Evolutionary conservation across 2,329 filamentous ascomycete species (phyloP).

Genomic region (Leptographium galeiforme): DNA sequence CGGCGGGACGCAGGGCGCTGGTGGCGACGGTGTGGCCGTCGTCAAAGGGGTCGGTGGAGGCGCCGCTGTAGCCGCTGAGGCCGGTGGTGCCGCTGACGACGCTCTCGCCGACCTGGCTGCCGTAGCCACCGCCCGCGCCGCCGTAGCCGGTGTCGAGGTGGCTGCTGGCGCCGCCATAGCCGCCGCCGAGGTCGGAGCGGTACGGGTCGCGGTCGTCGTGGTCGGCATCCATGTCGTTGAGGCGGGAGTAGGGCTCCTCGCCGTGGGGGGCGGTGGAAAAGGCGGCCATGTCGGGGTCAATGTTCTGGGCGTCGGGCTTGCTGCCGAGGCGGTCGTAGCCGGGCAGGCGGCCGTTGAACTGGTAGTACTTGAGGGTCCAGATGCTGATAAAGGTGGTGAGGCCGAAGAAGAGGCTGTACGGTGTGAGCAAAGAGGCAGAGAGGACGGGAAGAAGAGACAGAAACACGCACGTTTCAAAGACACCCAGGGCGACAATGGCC

Average conservation of each 20-base stretch:
- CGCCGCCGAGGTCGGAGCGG: slow-evolving; percentile 7
- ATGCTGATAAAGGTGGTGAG: slow-evolving; percentile 41
- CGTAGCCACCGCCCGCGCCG: neutral
- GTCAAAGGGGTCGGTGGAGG: slow-evolving; percentile 29
- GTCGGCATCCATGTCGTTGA: slow-evolving; percentile 40
- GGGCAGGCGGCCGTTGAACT: slow-evolving; percentile 46
- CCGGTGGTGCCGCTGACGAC: slow-evolving; percentile 12
- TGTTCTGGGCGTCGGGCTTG: slow-evolving; percentile 28
- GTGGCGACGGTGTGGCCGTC: slow-evolving; percentile 20
- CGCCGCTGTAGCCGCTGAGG: slow-evolving; percentile 25
- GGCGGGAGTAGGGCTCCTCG: slow-evolving; percentile 50
- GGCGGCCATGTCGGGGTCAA: slow-evolving; percentile 56
- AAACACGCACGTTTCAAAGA: slow-evolving; percentile 44
- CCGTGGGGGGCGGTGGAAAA: slow-evolving; percentile 56
- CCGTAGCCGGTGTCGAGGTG: slow-evolving; percentile 25
- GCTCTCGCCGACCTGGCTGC: neutral
- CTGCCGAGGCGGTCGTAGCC: slow-evolving; percentile 40
- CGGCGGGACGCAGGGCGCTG: slow-evolving; percentile 9
- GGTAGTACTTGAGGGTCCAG: slow-evolving; percentile 48
- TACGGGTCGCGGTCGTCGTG: slow-evolving; percentile 15
- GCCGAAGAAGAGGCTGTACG: slow-evolving; percentile 46
- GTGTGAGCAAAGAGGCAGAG: too few species aligned
- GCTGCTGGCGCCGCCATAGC: slow-evolving; percentile 12
- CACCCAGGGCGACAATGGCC: slow-evolving; percentile 46
- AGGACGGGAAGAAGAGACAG: too few species aligned